Base-by-base conservation (phyloP, 352 stramenopile species). In the Phytophthora ohioensis region DNA sequence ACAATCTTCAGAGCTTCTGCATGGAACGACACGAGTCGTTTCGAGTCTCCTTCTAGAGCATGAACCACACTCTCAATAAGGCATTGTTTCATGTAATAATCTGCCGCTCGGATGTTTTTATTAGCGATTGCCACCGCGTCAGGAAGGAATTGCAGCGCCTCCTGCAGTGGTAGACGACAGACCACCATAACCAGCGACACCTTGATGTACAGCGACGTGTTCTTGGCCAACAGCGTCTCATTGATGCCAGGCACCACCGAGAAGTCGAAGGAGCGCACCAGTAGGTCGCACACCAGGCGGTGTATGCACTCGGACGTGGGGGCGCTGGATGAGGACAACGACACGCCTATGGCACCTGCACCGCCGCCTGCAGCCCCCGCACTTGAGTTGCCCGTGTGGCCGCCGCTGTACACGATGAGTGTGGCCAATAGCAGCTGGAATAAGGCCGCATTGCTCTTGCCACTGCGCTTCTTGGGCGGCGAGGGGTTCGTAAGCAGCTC, bases 71-170 rank as follows among this genome's bases (percentile, higher is more conserved):
- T 90, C 56, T 93, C 85, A 13, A 96, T 58, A 7, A 96, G 71
- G 41, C 77, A 83, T 65, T 94, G 88, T 57, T 92, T 92, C 65
- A 95, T 75, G 64, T 91, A 95, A 48, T 90, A 91, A 66, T 96
- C 90, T 15, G 81, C 84, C 2, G 78, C 56, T 35, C 85, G 83
- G 31, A 92, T 67, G 49, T 74, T 78, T 48, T 87, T 88, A 59
- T 77, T 86, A 32, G 82, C 74, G 53, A 95, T 75, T n/a, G 71
- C 68, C n/a, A 95, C 60, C 27, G 80, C 81, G 45, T 96, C 90
- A 0, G 76, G 66, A 7, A 94, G 43, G 54, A 95, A 93, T 55
- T 87, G 81, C 43, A 84, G 69, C 8, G 84, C 81, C n/a, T 92
- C 84, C 38, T 89, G 75, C 49, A 75, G 35, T 13, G 71, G 76